Base-by-base conservation (phyloP, 768 basidiomycete species). In the Xanthoconium purpureum region DNA sequence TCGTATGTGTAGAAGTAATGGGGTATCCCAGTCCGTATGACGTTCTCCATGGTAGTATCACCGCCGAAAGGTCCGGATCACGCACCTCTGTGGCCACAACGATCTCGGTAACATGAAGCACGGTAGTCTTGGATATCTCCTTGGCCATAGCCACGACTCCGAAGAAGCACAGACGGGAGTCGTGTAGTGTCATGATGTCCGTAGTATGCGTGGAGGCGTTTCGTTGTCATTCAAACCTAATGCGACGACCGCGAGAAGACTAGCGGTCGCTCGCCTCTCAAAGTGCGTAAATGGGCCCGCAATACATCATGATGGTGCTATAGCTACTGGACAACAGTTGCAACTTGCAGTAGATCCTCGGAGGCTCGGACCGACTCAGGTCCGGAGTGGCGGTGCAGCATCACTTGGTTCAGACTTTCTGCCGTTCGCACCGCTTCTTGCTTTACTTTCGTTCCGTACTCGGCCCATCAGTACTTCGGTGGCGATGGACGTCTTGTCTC, bases 401-500 rank as follows among this genome's bases (percentile, higher is more conserved):
- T 35, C 33, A 24, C 33, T 35, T 8, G 33, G 33, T 35, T 35
- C 9, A 24, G 24, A 24, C 24, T 24, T 24, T 24, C 24, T 4
- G 24, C 24, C 29, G 28, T 47, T 36, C 47, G 9, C 32, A 47
- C 20, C 11, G 15, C 45, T 18, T 15, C 5, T 13, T 36, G 32
- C 30, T 12, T 3, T 43, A 3, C 47, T 45, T 35, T 32, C 28
- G 35, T 50, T 32, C 11, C 17, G 29, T 28, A 18, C 28, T 29
- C 18, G 33, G 44, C 54, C n/a, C 24, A 45, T 42, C 9, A 4
- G 47, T n/a, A 30, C 40, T 14, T 35, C 46, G 2, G 43, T 56
- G 51, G 50, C 50, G 39, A 69, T 62, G 66, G 63, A 73, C 46
- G 40, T 69, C 44, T 66, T 85, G 29, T 75, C 77, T 37, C 77